Base-by-base conservation (phyloP, 2,329 filamentous ascomycete genomes). In the Ophiostoma ulmi region DNA sequence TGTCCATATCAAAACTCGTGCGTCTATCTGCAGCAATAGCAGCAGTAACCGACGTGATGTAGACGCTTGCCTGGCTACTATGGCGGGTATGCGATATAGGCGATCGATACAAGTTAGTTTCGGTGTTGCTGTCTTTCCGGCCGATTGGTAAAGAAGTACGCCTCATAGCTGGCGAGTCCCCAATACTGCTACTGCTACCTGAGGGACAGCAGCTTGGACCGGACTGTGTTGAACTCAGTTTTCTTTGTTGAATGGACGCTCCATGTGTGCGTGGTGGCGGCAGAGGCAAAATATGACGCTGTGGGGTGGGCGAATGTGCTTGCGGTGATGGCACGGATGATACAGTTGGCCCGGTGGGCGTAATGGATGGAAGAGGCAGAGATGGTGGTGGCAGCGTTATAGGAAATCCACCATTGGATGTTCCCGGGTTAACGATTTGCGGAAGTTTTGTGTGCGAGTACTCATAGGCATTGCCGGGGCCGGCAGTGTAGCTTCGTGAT, bases 401-500 rank as follows among this genome's bases (percentile, higher is more conserved):
- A 41, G 14, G 20, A n/a, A 22, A 13, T 6, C 10, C 36, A 8
- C 63, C 20, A 17, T 41, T 22, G 20, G 20, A 3, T 39, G 36
- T 22, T 22, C 20, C 20, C 5, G 8, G 20, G 20, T 39, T 65
- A 5, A 8, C 14, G 5, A 36, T 22, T 41, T 39, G 63, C 63
- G 63, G 63, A 22, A 39, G 66, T 58, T 52, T 67, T 31, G 48
- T 41, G 13, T 67, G 48, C 11, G 38, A 31, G 20, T 67, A 61
- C 20, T 61, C 67, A 44, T 69, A 58, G 61, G 65, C 67, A 61
- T 66, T 69, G 36, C 61, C 35, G 39, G 26, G 44, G 17, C 48
- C 78, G 78, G 79, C 78, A 80, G 78, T 73, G 76, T 77, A 77
- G 76, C 77, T 74, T 72, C 72, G 72, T 14, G 70, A 67, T 73